Conservation (phyloP, 768 basidiomycete genomes). For the Scleroderma bovista region DNA sequence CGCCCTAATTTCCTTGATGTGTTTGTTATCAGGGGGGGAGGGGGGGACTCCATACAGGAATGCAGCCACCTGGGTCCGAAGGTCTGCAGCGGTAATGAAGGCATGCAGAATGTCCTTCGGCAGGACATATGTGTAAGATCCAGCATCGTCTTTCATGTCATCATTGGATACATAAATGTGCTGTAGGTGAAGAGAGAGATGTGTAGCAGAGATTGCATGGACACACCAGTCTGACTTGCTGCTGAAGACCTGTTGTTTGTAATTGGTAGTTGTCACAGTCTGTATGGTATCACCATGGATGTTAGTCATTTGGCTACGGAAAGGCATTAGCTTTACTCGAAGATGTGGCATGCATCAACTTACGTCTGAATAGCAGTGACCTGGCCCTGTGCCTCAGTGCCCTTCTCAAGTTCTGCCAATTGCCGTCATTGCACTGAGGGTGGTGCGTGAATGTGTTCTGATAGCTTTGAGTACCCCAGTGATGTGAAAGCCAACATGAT, state of each 20-base stretch:
- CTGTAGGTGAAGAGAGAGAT: too few species aligned
- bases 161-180: too few species aligned
- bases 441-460: too few species aligned
- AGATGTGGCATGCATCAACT: conserved; percentile 15
- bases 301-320: conserved; percentile 82
- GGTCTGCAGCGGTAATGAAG: conserved; percentile 89
- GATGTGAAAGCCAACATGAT: too few species aligned
- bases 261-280: conserved; percentile 94
- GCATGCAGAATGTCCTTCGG: conserved; percentile 95
- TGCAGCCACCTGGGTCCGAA: conserved; percentile 93
- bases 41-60: conserved; percentile 88
- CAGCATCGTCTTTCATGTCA: conserved; percentile 95
- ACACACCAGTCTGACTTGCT: too few species aligned
- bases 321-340: conserved; percentile 7
- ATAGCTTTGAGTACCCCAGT: too few species aligned
- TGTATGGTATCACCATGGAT: conserved; percentile 95
- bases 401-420: conserved; percentile 98
- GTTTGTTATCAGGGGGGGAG: conserved; percentile 94
- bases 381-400: conserved; percentile 88
- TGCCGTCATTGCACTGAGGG: conserved; percentile 96
- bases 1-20: conserved; percentile 98
- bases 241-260: conserved; percentile 98
- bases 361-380: conserved; percentile 93
- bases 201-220: too few species aligned
- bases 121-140: conserved; percentile 90